A percentile compares a stretch with the other conserved stretches of the same genome.
These are phyloP conservation scores for Fraxinus floribunda DNA, from an alignment of 305 asterid genomes.

Conservation along the genomic window DNA sequence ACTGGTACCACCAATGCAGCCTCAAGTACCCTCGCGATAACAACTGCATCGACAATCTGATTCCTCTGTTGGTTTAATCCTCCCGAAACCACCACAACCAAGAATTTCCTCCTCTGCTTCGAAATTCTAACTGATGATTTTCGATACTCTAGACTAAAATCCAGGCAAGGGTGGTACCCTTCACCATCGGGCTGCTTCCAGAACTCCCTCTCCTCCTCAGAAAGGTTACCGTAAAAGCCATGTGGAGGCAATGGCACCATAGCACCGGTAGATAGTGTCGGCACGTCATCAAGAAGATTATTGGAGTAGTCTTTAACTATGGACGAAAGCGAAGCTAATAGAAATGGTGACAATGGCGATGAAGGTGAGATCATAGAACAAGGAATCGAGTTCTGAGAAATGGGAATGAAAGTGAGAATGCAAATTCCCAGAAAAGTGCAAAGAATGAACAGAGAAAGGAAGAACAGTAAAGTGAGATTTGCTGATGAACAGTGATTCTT, in stretches of 20 bases:
- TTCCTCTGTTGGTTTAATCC: constrained; percentile 73
- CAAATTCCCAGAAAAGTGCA: constrained; percentile 38
- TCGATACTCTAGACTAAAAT: constrained; percentile 49
- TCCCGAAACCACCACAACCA: constrained; percentile 73
- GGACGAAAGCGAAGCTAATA: constrained; percentile 39
- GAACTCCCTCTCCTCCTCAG: constrained; percentile 48
- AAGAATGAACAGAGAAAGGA: constrained; percentile 39
- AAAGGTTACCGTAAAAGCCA: constrained; percentile 20
- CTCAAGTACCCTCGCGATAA: constrained; percentile 57
- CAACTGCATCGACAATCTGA: constrained; percentile 67
- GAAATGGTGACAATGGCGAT: constrained; percentile 26
- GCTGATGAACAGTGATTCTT: constrained; percentile 12
- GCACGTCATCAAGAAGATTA: background rate
- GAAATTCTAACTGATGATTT: constrained; percentile 42
- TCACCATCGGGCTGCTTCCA: constrained; percentile 58
- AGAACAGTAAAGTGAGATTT: constrained; percentile 31
- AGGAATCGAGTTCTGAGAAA: constrained; percentile 29
- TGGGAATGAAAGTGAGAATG: constrained; percentile 32
- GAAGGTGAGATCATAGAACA: constrained; percentile 38
- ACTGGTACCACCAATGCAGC: constrained; percentile 59
- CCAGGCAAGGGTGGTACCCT: constrained; percentile 62
- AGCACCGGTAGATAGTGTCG: constrained; percentile 26
- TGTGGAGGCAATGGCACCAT: constrained; percentile 56
- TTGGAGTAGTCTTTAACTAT: constrained; percentile 5
- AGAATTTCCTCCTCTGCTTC: constrained; percentile 44